A percentile compares a stretch with the other conserved stretches of the same genome.
Evolutionary conservation across 495 filamentous ascomycete species (phyloP).

Genomic region (Immersiella caudata): DNA sequence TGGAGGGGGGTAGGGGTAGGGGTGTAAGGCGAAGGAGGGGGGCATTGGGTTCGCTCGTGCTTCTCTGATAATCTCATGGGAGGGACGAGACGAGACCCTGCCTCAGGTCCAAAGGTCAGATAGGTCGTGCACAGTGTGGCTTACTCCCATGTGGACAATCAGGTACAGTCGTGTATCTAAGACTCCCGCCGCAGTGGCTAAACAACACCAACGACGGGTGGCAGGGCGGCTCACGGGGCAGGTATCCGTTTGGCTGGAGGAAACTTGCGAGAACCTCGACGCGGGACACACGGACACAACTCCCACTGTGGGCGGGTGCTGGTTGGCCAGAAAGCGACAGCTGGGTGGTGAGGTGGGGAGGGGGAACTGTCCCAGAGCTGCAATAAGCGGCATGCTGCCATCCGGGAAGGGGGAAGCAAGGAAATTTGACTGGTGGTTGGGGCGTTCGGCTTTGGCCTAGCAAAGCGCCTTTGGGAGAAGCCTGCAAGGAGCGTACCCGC

Average conservation of each 20-base stretch:
- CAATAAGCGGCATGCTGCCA: conserved; percentile 31
- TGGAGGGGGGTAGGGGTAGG: conserved; percentile 22
- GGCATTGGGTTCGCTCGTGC: conserved; percentile 24
- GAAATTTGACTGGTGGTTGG: conserved; percentile 27
- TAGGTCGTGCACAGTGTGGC: conserved; percentile 18
- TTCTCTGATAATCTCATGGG: conserved; percentile 6
- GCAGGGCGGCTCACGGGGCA: conserved; percentile 6
- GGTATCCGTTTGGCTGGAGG: conserved; percentile 13
- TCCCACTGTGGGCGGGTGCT: conserved; percentile 32
- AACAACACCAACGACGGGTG: not conserved
- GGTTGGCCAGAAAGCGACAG: conserved; percentile 34
- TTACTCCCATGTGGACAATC: not conserved
- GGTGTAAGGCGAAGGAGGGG: conserved; percentile 19
- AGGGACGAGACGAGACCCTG: conserved; percentile 14
- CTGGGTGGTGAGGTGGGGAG: conserved; percentile 19
- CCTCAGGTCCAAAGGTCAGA: conserved; percentile 7
- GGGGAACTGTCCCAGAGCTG: conserved; percentile 11
- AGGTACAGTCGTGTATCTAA: not conserved
- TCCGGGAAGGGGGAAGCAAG: conserved; percentile 11
- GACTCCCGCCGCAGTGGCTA: not conserved
- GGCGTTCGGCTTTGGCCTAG: not conserved
- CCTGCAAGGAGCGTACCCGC: not conserved
- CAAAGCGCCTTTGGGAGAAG: not conserved
- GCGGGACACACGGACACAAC: conserved; percentile 13
- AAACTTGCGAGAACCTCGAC: conserved; percentile 18